Conservation (phyloP, 768 basidiomycete species). For the Suillus placidus region DNA sequence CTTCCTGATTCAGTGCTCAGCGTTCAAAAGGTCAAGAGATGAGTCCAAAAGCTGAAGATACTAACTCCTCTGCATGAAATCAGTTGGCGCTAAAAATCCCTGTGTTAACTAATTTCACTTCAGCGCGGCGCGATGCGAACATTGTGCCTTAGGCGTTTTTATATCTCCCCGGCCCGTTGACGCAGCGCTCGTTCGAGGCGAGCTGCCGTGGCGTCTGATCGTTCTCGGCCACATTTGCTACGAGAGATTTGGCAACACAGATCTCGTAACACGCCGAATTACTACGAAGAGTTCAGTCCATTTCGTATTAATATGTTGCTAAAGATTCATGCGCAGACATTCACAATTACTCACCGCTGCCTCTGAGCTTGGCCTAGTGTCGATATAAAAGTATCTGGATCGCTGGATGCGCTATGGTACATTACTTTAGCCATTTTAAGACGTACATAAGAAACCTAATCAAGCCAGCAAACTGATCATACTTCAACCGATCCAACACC, state of each 20-base stretch:
- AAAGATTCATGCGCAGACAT: background rate
- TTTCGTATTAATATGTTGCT: background rate
- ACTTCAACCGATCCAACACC: constrained; percentile 25
- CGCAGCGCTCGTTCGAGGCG: background rate
- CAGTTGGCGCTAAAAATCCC: background rate
- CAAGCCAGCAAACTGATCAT: background rate
- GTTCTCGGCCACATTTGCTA: no score
- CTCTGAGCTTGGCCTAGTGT: background rate
- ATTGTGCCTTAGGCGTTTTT: background rate
- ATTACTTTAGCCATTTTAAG: background rate
- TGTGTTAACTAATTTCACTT: background rate
- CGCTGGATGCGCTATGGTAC: background rate
- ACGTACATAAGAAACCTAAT: background rate
- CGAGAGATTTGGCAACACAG: background rate
- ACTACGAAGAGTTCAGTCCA: background rate
- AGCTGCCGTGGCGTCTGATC: background rate
- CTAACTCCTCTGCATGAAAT: background rate
- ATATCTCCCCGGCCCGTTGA: background rate
- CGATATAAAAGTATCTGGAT: background rate
- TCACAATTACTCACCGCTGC: background rate
- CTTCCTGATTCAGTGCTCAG: background rate
- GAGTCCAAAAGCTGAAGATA: background rate
- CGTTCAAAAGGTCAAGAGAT: no score
- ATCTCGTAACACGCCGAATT: background rate
- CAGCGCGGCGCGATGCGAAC: background rate